Evolutionary conservation across 345 rosid species (phyloP).

Genomic region (Fremontodendron californicum): DNA sequence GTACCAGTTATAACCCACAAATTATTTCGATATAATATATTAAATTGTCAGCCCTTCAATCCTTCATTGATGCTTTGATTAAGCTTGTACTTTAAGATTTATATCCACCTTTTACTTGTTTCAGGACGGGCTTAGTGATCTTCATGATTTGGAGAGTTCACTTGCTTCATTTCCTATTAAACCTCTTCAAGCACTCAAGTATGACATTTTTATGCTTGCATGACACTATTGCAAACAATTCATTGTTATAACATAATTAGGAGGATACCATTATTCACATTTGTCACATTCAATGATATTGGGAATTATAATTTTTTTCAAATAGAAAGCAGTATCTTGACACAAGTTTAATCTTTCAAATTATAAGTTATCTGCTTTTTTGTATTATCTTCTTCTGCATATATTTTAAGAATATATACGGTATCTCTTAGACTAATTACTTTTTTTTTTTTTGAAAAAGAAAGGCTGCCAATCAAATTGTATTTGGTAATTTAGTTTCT

Average conservation of each 20-base stretch:
- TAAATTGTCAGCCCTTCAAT: background rate
- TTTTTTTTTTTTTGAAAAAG: background rate
- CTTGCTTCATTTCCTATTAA: constrained; percentile 72
- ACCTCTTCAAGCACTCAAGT: constrained; percentile 90
- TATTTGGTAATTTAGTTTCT: background rate
- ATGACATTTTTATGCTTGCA: constrained; percentile 14
- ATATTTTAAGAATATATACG: background rate
- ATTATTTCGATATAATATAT: background rate
- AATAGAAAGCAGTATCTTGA: background rate
- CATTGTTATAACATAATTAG: background rate
- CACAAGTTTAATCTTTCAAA: background rate
- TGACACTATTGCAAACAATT: background rate
- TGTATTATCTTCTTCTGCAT: background rate
- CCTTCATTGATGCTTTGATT: background rate
- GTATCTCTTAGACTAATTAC: background rate
- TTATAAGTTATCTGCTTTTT: background rate
- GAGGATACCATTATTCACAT: background rate
- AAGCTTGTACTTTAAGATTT: constrained; percentile 18
- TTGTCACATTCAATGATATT: background rate
- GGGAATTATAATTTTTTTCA: background rate
- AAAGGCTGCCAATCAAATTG: background rate
- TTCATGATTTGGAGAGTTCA: constrained; percentile 73
- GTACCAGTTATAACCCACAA: constrained; percentile 30
- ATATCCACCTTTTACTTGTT: constrained; percentile 24
- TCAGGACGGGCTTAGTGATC: constrained; percentile 61